These are phyloP conservation scores for Arabidopsis suecica DNA, from an alignment of 345 rosid genomes.

Conservation along the genomic window DNA sequence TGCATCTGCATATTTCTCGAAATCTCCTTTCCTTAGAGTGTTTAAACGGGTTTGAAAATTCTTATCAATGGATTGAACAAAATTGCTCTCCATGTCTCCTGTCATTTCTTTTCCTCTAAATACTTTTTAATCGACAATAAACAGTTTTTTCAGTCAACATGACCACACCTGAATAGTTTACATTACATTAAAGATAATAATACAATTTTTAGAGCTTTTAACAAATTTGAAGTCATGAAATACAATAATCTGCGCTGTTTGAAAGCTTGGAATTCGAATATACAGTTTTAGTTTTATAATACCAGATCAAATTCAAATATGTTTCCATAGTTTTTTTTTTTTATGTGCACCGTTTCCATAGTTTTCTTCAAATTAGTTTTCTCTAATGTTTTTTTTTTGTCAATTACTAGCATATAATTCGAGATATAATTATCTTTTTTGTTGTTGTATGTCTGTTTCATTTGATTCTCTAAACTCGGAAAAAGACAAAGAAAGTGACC, in stretches of 20 bases:
- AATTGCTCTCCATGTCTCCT: too few species aligned
- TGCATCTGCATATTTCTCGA: too few species aligned
- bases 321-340: not conserved
- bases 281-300: not conserved
- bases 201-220: not conserved
- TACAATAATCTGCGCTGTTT: not conserved
- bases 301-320: not conserved
- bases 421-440: too few species aligned
- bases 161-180: not conserved
- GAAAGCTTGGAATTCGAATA: not conserved
- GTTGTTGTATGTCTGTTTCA: too few species aligned
- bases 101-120: too few species aligned
- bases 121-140: not conserved
- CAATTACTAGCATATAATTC: too few species aligned
- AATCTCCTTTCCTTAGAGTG: too few species aligned
- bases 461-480: not conserved
- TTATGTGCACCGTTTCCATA: too few species aligned
- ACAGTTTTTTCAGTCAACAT: not conserved
- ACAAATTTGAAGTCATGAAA: not conserved
- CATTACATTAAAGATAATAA: not conserved
- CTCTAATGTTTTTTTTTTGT: not conserved
- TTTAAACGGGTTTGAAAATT: too few species aligned
- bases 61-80: too few species aligned
- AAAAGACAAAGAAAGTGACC: slow-evolving; percentile 25
- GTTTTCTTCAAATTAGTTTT: too few species aligned